phyloP scores from a whole-genome alignment of 1,284 basidiomycete genomes.

The Neolentinus lepideus region DNA sequence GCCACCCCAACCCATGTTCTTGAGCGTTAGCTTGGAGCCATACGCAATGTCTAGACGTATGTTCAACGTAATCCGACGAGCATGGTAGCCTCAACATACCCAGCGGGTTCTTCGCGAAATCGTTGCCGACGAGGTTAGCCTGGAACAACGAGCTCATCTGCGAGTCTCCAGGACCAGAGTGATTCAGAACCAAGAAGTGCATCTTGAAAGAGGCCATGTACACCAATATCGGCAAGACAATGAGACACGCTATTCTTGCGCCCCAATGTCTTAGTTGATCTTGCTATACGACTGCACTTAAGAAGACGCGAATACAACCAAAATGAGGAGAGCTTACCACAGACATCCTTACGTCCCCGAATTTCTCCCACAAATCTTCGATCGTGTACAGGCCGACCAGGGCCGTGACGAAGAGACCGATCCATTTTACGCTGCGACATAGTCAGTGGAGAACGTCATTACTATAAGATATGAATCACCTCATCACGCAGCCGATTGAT shows the following conservation, averaged over 20 bases:
- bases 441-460: not conserved
- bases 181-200: slow-evolving; percentile 92
- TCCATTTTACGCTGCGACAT: slow-evolving; percentile 81
- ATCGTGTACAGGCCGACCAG: slow-evolving; percentile 95
- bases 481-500: slow-evolving; percentile 94
- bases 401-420: slow-evolving; percentile 92
- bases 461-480: slow-evolving; percentile 32
- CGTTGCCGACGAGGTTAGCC: slow-evolving; percentile 92
- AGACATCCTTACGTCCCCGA: slow-evolving; percentile 92
- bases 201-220: slow-evolving; percentile 95
- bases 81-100: slow-evolving; percentile 34
- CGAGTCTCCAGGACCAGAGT: slow-evolving; percentile 92
- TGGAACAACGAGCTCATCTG: slow-evolving; percentile 99
- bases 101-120: slow-evolving; percentile 84
- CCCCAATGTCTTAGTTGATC: slow-evolving; percentile 91
- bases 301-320: slow-evolving; percentile 6
- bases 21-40: slow-evolving; percentile 89
- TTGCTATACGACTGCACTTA: slow-evolving; percentile 30
- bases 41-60: slow-evolving; percentile 71
- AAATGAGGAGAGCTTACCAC: slow-evolving; percentile 44
- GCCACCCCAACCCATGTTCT: slow-evolving; percentile 98
- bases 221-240: slow-evolving; percentile 84
- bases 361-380: slow-evolving; percentile 98
- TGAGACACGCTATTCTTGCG: slow-evolving; percentile 82
- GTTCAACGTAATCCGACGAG: slow-evolving; percentile 3